phyloP scores from a whole-genome alignment of 768 basidiomycete species.

The Agaricus bisporus region DNA sequence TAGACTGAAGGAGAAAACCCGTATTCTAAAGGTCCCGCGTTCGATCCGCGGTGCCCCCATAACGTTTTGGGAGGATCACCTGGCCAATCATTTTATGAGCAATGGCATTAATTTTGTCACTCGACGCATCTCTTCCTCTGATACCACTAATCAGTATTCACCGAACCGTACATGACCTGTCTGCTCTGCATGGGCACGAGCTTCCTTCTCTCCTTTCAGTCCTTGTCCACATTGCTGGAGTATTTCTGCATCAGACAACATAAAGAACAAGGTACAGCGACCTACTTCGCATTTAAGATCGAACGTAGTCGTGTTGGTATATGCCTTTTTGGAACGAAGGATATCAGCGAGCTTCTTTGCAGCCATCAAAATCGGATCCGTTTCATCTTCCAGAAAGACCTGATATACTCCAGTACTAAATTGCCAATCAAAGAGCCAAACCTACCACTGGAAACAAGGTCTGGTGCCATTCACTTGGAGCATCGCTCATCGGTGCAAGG shows the following conservation, averaged over 20 bases:
- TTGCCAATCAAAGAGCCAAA: not conserved
- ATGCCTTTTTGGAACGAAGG: constrained; percentile 74
- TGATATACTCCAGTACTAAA: constrained; percentile 11
- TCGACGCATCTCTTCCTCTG: no score
- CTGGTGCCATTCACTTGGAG: constrained; percentile 85
- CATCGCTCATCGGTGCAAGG: constrained; percentile 69
- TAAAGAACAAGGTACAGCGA: constrained; percentile 5
- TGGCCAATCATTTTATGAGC: not conserved
- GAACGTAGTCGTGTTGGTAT: constrained; percentile 88
- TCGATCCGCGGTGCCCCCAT: constrained; percentile 72
- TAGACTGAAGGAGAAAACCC: constrained; percentile 54
- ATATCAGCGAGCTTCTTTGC: constrained; percentile 67
- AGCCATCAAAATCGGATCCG: constrained; percentile 55
- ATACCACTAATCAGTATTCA: constrained; percentile 47
- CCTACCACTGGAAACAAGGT: constrained; percentile 67
- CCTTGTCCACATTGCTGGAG: constrained; percentile 75
- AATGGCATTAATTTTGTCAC: no score
- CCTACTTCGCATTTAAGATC: constrained; percentile 82
- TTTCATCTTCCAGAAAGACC: constrained; percentile 27
- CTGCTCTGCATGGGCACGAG: constrained; percentile 77
- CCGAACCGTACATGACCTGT: constrained; percentile 86
- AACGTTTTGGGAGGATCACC: constrained; percentile 6
- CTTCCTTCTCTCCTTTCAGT: constrained; percentile 91
- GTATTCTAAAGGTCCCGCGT: constrained; percentile 65
- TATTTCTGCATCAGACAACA: not conserved